Evolutionary conservation across 2,329 filamentous ascomycete species (phyloP).

Genomic region (Aspergillus hiratsukae): DNA sequence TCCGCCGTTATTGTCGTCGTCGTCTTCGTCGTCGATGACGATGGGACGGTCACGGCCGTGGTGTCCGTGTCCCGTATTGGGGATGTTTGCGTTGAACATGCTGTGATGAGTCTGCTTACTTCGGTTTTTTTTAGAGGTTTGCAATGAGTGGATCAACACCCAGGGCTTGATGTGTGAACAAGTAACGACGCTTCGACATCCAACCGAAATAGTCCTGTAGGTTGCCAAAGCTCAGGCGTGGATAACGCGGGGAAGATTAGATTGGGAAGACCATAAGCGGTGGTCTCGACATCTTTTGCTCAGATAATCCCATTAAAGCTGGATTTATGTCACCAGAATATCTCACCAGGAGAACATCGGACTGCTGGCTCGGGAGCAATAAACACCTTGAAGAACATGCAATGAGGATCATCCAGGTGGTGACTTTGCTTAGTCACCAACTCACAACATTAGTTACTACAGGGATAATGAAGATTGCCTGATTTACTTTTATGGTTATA

Average conservation of each 20-base stretch:
- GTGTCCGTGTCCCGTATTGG: conserved; percentile 7
- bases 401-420: too few species aligned
- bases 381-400: not conserved
- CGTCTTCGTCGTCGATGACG: conserved; percentile 16
- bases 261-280: not conserved
- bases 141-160: not conserved
- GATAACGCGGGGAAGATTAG: not conserved
- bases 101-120: not conserved
- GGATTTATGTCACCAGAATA: not conserved
- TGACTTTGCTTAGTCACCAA: not conserved
- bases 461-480: too few species aligned
- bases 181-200: too few species aligned
- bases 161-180: not conserved
- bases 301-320: not conserved
- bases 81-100: conserved; percentile 15
- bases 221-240: too few species aligned
- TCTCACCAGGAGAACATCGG: not conserved
- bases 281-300: not conserved
- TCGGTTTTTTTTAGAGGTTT: too few species aligned
- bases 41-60: conserved; percentile 11
- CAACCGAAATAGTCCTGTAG: too few species aligned
- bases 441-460: not conserved
- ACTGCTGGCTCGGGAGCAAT: not conserved
- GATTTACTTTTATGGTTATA: too few species aligned
- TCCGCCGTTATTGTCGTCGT: conserved; percentile 17